Conservation (phyloP, 495 filamentous ascomycete species). For the Parathielavia appendiculata region DNA sequence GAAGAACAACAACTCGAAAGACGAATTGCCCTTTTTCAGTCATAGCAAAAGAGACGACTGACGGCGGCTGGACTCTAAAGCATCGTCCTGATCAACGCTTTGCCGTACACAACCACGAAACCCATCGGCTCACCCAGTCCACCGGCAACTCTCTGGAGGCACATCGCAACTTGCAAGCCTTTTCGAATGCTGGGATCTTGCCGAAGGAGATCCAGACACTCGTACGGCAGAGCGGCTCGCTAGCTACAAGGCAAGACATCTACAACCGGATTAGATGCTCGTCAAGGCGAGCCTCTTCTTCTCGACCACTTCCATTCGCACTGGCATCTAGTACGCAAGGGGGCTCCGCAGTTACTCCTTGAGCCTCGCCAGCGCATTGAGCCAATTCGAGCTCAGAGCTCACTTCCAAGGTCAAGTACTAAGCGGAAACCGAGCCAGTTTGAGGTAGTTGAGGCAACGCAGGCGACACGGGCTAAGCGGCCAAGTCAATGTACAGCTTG, state of each 20-base stretch:
- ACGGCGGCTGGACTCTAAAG: not conserved
- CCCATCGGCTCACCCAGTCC: not conserved
- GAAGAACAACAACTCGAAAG: not conserved
- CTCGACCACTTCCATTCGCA: no score
- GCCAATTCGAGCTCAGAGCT: no score
- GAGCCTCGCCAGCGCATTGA: no score
- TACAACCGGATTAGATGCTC: not conserved
- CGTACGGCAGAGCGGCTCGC: not conserved
- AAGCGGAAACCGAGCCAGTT: no score
- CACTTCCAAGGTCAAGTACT: no score
- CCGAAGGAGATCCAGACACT: not conserved
- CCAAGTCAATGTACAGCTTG: no score
- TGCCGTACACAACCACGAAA: not conserved
- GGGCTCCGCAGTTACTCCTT: no score
- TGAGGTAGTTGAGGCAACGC: no score
- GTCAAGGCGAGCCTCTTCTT: no score
- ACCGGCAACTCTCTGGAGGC: not conserved
- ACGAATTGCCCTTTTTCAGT: conserved; percentile 1
- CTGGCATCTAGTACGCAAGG: no score
- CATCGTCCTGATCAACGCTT: not conserved
- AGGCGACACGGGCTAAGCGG: no score
- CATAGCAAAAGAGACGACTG: not conserved
- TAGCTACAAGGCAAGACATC: not conserved
- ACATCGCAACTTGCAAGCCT: not conserved
- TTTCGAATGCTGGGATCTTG: not conserved